Evolutionary conservation across 495 filamentous ascomycete species (phyloP).

Genomic region (Cladorrhinum samala): DNA sequence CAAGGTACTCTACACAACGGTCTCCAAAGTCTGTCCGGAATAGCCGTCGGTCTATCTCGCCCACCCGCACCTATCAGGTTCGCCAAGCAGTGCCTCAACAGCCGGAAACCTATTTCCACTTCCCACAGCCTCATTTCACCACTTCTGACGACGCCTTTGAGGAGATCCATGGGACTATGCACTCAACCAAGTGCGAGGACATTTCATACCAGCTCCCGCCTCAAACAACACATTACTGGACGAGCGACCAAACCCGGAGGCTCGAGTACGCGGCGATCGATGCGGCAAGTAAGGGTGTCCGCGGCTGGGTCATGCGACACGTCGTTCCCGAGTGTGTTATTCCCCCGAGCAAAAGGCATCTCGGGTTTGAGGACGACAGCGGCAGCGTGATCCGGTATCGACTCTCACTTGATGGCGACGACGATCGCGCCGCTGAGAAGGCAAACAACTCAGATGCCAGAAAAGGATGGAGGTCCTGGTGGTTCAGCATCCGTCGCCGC

Average conservation of each 20-base stretch:
- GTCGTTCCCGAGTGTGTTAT: slow-evolving; percentile 51
- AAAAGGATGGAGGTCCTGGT: slow-evolving; percentile 24
- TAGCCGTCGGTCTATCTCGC: slow-evolving; percentile 23
- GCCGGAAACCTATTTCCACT: slow-evolving; percentile 40
- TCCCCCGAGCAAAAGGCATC: slow-evolving; percentile 35
- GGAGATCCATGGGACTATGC: slow-evolving; percentile 13
- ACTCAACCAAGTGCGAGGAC: slow-evolving; percentile 14
- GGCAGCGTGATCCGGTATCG: slow-evolving; percentile 52
- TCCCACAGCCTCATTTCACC: slow-evolving; percentile 38
- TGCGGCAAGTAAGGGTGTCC: slow-evolving; percentile 45
- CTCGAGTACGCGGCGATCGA: slow-evolving; percentile 55
- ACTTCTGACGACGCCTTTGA: too few species aligned
- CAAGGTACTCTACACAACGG: slow-evolving; percentile 30
- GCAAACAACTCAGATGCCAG: slow-evolving; percentile 1
- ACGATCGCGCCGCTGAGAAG: slow-evolving; percentile 12
- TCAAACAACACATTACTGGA: slow-evolving; percentile 53
- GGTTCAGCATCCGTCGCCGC: slow-evolving; percentile 15
- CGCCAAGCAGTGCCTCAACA: slow-evolving; percentile 18
- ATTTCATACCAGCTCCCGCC: slow-evolving; percentile 35
- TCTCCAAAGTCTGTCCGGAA: slow-evolving; percentile 27
- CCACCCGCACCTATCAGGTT: slow-evolving; percentile 15
- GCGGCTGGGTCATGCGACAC: slow-evolving; percentile 48
- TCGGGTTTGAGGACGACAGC: slow-evolving; percentile 46
- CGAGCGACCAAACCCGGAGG: slow-evolving; percentile 46
- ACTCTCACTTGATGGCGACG: slow-evolving; percentile 34